A percentile compares a stretch with the other conserved stretches of the same genome.
phyloP scores from a whole-genome alignment of 2,329 filamentous ascomycete genomes.

The Fusarium denticulatum region DNA sequence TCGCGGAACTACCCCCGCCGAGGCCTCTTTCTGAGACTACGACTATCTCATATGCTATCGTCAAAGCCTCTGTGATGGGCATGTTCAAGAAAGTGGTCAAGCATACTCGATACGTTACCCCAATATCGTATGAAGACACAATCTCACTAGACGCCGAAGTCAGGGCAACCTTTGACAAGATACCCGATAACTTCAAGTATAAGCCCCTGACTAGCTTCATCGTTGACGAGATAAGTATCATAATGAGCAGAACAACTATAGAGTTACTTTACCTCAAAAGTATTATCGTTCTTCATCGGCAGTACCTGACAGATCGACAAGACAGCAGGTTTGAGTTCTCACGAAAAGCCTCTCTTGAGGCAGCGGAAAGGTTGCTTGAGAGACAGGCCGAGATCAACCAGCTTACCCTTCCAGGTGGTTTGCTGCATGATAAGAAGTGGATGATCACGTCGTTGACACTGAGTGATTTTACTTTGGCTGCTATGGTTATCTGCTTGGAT shows the following conservation, averaged over 20 bases:
- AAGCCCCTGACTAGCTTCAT: constrained; percentile 41
- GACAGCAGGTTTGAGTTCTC: constrained; percentile 28
- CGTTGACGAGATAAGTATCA: constrained; percentile 39
- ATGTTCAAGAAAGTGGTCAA: constrained; percentile 40
- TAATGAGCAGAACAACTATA: constrained; percentile 43
- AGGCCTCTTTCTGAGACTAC: constrained; percentile 33
- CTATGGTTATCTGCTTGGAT: constrained; percentile 60
- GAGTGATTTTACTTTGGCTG: constrained; percentile 62
- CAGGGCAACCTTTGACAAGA: constrained; percentile 23
- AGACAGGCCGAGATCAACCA: constrained; percentile 46
- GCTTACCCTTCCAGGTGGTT: constrained; percentile 54
- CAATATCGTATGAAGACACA: constrained; percentile 19
- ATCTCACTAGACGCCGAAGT: constrained; percentile 37
- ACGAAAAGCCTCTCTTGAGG: constrained; percentile 39
- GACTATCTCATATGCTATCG: constrained; percentile 41
- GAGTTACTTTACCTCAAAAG: constrained; percentile 47
- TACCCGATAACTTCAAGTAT: constrained; percentile 42
- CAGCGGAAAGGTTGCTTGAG: constrained; percentile 40
- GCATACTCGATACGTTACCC: constrained; percentile 22
- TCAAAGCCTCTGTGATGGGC: constrained; percentile 42
- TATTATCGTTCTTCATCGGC: constrained; percentile 47
- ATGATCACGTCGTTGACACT: constrained; percentile 56
- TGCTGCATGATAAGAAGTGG: constrained; percentile 55
- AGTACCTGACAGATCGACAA: constrained; percentile 36
- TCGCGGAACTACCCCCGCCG: constrained; percentile 19